phyloP scores from a whole-genome alignment of 768 basidiomycete species.

The Lactarius indigo region DNA sequence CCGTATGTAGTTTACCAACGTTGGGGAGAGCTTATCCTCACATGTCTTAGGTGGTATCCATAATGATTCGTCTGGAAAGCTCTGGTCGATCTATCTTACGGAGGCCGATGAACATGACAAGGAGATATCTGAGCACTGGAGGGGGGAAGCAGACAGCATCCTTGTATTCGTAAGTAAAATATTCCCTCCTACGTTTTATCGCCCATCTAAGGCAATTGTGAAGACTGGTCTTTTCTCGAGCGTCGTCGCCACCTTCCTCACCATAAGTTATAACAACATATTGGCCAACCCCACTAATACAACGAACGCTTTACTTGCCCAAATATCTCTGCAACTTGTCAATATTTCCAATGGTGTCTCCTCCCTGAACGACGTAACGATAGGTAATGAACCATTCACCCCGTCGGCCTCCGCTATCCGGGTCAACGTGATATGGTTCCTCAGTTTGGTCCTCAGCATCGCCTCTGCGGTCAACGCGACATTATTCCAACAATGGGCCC shows the following conservation, averaged over 20 bases:
- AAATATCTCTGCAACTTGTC: not conserved
- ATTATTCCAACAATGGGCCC: not conserved
- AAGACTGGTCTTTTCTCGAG: conserved; percentile 9
- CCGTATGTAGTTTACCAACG: not conserved
- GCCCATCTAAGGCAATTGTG: too few species aligned
- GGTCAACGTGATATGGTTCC: conserved; percentile 8
- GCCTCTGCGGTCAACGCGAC: not conserved
- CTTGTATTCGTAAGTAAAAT: not conserved
- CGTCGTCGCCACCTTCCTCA: not conserved
- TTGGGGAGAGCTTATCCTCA: not conserved
- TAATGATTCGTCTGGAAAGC: not conserved
- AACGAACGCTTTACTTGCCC: not conserved
- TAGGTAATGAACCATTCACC: too few species aligned
- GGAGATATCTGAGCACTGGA: not conserved
- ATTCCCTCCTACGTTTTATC: not conserved
- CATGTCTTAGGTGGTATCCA: not conserved
- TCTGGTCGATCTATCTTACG: not conserved
- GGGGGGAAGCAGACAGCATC: not conserved
- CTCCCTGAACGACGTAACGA: too few species aligned
- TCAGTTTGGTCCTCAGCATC: not conserved
- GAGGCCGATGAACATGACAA: not conserved
- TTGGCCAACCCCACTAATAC: not conserved
- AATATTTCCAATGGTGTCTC: not conserved
- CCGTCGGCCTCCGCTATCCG: too few species aligned
- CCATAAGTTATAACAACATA: not conserved